Base-by-base conservation (phyloP, 805 yeast species). In the Monosporozyma aerobia region DNA sequence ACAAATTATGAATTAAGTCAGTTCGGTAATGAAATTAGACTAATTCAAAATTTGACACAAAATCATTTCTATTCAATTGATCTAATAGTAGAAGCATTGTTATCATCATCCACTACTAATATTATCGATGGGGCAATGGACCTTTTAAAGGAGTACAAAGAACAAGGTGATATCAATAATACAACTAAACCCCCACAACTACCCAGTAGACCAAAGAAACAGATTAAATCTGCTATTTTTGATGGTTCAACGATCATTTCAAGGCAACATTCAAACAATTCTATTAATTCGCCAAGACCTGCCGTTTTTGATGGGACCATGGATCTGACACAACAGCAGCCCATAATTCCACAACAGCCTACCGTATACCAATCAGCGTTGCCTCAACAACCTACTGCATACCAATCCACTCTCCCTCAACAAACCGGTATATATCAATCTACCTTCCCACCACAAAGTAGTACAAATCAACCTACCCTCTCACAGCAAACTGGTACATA, bases 51-150 rank as follows among this genome's bases (percentile, higher is more conserved):
- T 16, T 32, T 29, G 35, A 51, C 54, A 10, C 44, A 40, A 5
- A 74, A 76, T 22, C 74, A 76, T 67, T 95, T 92, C 0, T 83
- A 71, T 59, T 67, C 65, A 22, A 78, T 83, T 63, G 72, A 74
- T 44, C 85, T 83, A 57, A 69, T 77, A 33, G 71, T 80, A 51
- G 94, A 87, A 60, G 87, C 90, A 29, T 72, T 87, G 56, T 70
- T 73, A 9, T 66, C 79, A 39, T 70, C 84, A 16, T 71, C 72
- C 48, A 95, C 95, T 14, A 27, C 72, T 49, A 95, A 95, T 14
- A 79, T 81, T 61, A 61, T 84, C 10, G 76, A 76, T 41, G 58
- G 66, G 19, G 92, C 95, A 1, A 65, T 80, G 35, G 83, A 79
- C 43, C 76, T 85, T 30, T 70, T 85, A 53, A 46, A 48, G 14